These are phyloP conservation scores for Leptographium flavum DNA, from an alignment of 2,329 filamentous ascomycete genomes.

Conservation along the genomic window DNA sequence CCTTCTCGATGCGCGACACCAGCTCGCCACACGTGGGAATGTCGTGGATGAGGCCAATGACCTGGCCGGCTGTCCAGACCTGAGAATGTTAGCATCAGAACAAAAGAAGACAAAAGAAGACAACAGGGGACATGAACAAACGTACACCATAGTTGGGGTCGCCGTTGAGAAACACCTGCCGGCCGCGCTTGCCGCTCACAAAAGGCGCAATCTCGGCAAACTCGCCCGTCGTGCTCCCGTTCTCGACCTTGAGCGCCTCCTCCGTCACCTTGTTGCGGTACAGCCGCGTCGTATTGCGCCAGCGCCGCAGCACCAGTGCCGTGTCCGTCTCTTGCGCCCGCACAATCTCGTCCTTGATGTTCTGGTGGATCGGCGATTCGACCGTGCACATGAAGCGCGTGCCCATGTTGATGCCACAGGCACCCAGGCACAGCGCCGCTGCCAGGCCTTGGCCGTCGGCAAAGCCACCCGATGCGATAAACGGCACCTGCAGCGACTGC, in stretches of 20 bases:
- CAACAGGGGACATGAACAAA: conserved; percentile 13
- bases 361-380: conserved; percentile 81
- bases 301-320: conserved; percentile 70
- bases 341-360: conserved; percentile 90
- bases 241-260: conserved; percentile 71
- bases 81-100: conserved; percentile 20
- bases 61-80: conserved; percentile 96
- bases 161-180: conserved; percentile 83
- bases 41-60: conserved; percentile 78
- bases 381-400: conserved; percentile 95
- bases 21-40: conserved; percentile 62
- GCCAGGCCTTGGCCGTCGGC: conserved; percentile 89
- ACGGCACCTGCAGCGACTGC: conserved; percentile 72
- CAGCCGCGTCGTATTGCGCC: conserved; percentile 82
- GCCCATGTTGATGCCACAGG: conserved; percentile 95
- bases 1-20: conserved; percentile 59
- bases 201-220: conserved; percentile 78
- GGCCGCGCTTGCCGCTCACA: conserved; percentile 80
- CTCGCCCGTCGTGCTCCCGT: conserved; percentile 67
- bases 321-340: conserved; percentile 82
- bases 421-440: conserved; percentile 77
- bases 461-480: conserved; percentile 92
- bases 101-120: conserved; percentile 3
- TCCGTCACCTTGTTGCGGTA: conserved; percentile 82
- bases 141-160: conserved; percentile 80